Evolutionary conservation across 78 protist species (phyloP).

Genomic region (Cavenderia fasciculata): DNA sequence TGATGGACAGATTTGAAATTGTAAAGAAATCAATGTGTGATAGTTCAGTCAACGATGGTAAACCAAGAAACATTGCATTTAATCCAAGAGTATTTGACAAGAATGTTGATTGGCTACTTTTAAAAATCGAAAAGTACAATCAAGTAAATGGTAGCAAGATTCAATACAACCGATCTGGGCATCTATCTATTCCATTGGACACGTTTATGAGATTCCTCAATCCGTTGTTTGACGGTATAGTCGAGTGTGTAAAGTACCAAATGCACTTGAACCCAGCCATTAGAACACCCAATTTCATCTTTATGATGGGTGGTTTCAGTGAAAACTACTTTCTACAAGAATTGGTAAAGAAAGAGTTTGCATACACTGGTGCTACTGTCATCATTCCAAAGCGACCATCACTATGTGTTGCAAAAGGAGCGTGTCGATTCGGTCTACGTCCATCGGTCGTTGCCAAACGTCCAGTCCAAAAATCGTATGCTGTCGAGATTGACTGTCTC

Average conservation of each 20-base stretch:
- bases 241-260: not conserved
- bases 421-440: not conserved
- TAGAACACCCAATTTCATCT: not conserved
- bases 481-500: not conserved
- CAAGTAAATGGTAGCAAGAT: no score
- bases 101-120: no score
- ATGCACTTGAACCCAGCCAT: not conserved
- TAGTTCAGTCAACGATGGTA: no score
- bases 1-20: no score
- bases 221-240: not conserved
- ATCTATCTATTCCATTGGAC: no score
- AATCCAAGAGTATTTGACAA: no score
- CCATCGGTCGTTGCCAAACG: not conserved
- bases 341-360: not conserved
- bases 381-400: not conserved
- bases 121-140: no score
- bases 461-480: not conserved
- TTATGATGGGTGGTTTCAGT: conserved; percentile 14
- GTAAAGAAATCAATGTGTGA: no score
- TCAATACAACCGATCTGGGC: no score
- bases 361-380: not conserved
- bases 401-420: not conserved
- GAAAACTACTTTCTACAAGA: not conserved
- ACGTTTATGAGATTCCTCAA: no score
- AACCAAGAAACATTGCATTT: no score